A percentile compares a stretch with the other conserved stretches of the same genome.
phyloP scores from a whole-genome alignment of 2,329 filamentous ascomycete species.

The Dothistroma septosporum region DNA sequence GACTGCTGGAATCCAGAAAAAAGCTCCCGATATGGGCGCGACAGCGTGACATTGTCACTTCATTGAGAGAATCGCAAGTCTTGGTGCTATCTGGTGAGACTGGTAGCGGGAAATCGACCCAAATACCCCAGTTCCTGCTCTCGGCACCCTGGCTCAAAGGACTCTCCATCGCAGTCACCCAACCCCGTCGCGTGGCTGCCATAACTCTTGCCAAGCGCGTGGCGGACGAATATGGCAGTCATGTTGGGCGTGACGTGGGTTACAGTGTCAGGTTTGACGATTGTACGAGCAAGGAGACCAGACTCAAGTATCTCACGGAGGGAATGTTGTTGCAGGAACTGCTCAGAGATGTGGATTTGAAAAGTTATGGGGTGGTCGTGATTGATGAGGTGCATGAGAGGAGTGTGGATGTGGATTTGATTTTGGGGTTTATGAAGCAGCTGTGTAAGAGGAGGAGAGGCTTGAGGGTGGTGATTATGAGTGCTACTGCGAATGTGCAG shows the following conservation, averaged over 20 bases:
- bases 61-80: slow-evolving; percentile 61
- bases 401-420: slow-evolving; percentile 87
- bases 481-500: slow-evolving; percentile 87
- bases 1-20: slow-evolving; percentile 47
- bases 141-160: slow-evolving; percentile 80
- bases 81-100: slow-evolving; percentile 89
- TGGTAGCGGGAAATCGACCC: slow-evolving; percentile 93
- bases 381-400: slow-evolving; percentile 97
- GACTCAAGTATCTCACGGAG: slow-evolving; percentile 91
- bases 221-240: slow-evolving; percentile 71
- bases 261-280: slow-evolving; percentile 96
- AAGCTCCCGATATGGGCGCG: slow-evolving; percentile 77
- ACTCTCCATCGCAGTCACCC: slow-evolving; percentile 77
- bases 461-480: slow-evolving; percentile 92
- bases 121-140: slow-evolving; percentile 86
- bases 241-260: slow-evolving; percentile 66
- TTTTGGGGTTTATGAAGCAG: slow-evolving; percentile 81
- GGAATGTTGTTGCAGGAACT: slow-evolving; percentile 95
- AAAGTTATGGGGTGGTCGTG: slow-evolving; percentile 81
- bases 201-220: slow-evolving; percentile 87
- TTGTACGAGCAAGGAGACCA: slow-evolving; percentile 68
- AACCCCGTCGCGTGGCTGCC: slow-evolving; percentile 88
- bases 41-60: slow-evolving; percentile 62
- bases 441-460: slow-evolving; percentile 61
- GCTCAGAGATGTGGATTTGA: slow-evolving; percentile 74